Evolutionary conservation across 1,284 basidiomycete genomes (phyloP), one percentile per base, ranked within the genome.

Genomic region (Coniophora puteana): DNA sequence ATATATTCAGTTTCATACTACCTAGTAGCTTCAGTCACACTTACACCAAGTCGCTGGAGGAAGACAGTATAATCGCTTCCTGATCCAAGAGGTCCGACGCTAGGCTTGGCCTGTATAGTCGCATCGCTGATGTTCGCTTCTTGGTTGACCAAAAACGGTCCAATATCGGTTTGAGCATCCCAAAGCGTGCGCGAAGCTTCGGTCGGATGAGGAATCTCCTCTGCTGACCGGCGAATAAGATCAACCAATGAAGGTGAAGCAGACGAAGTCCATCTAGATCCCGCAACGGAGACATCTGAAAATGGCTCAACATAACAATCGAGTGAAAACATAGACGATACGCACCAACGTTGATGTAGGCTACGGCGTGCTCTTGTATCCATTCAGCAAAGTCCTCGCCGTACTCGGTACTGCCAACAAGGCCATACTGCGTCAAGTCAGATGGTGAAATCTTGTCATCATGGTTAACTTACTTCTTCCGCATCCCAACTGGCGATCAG

Each of bases 401-500:
- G 72, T 83, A 93, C 63, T 95, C 91, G 5, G 89, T 93, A 51
- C 82, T 59, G 43, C 93, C 93, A 32, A 96, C 69, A 26, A 95
- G 72, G 21, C 92, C 92, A 46, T 92, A 91, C 80, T 90, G 40
- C 4, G 42, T 12, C 23, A 5, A 33, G 17, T n/a, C 14, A n/a
- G 22, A 33, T 4, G 38, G 14, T 36, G 45, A 28, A 34, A 41
- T 13, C 30, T 20, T 40, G 14, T 12, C 37, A 23, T 23, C 7
- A 43, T 17, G 10, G 37, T 26, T 25, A 2, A 49, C 58, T 31
- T 33, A 83, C 80, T 73, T 93, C 94, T 66, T 97, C 93, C 1
- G 81, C 94, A 61, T 95, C 92, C 93, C 91, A 96, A 48, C 82
- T 88, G 4, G 89, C 91, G 38, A 97, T 72, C n/a, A 95, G 65